A percentile compares a stretch with the other conserved stretches of the same genome.
phyloP scores from a whole-genome alignment of 1,139 yeast genomes.

The Kodamaea alishanica region DNA sequence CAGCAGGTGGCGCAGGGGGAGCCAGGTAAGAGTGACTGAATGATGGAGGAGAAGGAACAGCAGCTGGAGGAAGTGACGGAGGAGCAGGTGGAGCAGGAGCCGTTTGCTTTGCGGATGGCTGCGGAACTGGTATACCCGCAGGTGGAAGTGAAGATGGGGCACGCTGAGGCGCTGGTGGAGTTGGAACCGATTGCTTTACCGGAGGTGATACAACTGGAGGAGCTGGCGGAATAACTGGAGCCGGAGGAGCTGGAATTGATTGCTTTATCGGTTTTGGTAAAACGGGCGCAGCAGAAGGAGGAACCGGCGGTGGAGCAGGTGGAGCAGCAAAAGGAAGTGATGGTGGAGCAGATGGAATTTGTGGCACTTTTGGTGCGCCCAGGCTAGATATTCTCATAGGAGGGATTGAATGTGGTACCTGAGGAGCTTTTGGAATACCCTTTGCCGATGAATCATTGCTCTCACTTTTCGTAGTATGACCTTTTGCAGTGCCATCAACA shows the following conservation, averaged over 20 bases:
- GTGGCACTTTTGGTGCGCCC: slow-evolving; percentile 5
- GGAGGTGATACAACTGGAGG: slow-evolving; percentile 4
- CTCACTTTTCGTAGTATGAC: slow-evolving; percentile 12
- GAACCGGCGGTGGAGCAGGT: slow-evolving; percentile 9
- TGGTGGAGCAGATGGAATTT: slow-evolving; percentile 7
- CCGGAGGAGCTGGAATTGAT: slow-evolving; percentile 6
- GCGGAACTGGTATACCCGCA: slow-evolving; percentile 9
- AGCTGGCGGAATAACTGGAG: slow-evolving; percentile 7
- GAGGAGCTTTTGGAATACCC: too few species aligned
- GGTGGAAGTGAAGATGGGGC: slow-evolving; percentile 12
- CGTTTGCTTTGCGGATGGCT: slow-evolving; percentile 6
- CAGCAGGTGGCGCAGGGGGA: slow-evolving; percentile 6
- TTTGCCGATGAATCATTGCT: too few species aligned
- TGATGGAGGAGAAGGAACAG: slow-evolving; percentile 17
- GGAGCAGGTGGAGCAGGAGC: slow-evolving; percentile 12
- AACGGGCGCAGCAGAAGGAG: slow-evolving; percentile 7
- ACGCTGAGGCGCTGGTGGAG: slow-evolving; percentile 11
- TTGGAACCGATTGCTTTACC: background rate
- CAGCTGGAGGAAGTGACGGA: slow-evolving; percentile 10
- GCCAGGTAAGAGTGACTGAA: slow-evolving; percentile 10
- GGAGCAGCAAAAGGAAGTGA: slow-evolving; percentile 8
- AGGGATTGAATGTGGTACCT: too few species aligned
- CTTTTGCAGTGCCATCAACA: slow-evolving; percentile 27
- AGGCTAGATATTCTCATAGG: background rate
- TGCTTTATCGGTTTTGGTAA: background rate